Percentiles rank a stretch among this genome's conserved stretches.
Conservation (phyloP, 805 yeast genomes). For the Tetrapisispora iriomotensis region DNA sequence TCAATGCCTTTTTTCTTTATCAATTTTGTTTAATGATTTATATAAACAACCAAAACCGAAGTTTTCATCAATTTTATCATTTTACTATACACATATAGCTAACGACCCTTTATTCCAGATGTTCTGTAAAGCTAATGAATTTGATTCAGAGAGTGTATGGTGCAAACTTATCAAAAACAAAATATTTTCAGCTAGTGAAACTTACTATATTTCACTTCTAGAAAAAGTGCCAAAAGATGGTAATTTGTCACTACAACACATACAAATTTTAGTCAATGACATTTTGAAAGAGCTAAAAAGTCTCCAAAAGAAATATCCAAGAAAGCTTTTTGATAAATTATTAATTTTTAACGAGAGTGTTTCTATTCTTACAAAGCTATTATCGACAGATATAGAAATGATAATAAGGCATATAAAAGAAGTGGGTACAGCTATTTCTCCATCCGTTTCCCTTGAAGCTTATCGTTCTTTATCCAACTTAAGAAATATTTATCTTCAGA, state of each 20-base stretch:
- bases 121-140: slow-evolving; percentile 2
- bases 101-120: slow-evolving; percentile 33
- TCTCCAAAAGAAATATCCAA: slow-evolving; percentile 50
- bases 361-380: slow-evolving; percentile 39
- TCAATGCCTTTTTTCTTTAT: slow-evolving; percentile 38
- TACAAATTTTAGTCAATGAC: slow-evolving; percentile 45
- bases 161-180: slow-evolving; percentile 28
- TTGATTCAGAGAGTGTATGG: slow-evolving; percentile 29
- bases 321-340: slow-evolving; percentile 51
- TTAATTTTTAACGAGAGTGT: slow-evolving; percentile 43
- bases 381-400: slow-evolving; percentile 43
- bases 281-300: slow-evolving; percentile 40
- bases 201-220: slow-evolving; percentile 35
- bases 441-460: slow-evolving; percentile 48
- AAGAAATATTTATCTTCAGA: slow-evolving; percentile 42
- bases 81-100: slow-evolving; percentile 43
- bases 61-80: slow-evolving; percentile 42
- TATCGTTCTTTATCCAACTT: slow-evolving; percentile 46
- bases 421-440: slow-evolving; percentile 33
- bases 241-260: slow-evolving; percentile 43
- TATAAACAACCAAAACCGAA: slow-evolving; percentile 43
- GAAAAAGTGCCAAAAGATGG: slow-evolving; percentile 50
- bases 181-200: slow-evolving; percentile 34
- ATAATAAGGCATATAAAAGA: slow-evolving; percentile 42
- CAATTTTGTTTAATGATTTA: slow-evolving; percentile 33